A percentile compares a stretch with the other conserved stretches of the same genome.
phyloP scores from a whole-genome alignment of 345 rosid species.

The Acer saccharum region DNA sequence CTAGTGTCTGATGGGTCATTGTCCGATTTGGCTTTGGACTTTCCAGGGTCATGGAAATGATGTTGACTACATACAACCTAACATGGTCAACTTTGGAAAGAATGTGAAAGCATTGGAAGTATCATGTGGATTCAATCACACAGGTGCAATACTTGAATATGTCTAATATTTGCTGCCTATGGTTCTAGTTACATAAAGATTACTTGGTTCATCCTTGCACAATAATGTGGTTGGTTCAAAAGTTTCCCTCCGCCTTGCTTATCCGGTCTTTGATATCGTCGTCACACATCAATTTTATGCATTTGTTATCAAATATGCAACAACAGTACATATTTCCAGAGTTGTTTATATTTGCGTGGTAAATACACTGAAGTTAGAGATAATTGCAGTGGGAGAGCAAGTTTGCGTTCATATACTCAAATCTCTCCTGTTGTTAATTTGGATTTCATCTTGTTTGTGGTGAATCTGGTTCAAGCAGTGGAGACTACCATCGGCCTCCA shows the following conservation, averaged over 20 bases:
- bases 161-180: constrained; percentile 18
- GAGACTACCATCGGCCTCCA: no score
- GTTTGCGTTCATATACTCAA: not conserved
- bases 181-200: not conserved
- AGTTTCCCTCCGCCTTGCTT: not conserved
- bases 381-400: not conserved
- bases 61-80: constrained; percentile 70
- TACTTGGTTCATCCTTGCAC: not conserved
- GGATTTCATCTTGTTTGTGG: no score
- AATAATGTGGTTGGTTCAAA: not conserved
- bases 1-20: not conserved
- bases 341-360: not conserved
- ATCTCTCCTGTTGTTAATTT: not conserved
- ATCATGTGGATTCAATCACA: constrained; percentile 94
- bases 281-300: not conserved
- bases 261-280: not conserved
- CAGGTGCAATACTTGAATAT: constrained; percentile 70
- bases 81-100: constrained; percentile 46
- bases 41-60: constrained; percentile 90
- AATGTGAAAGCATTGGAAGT: constrained; percentile 66
- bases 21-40: not conserved
- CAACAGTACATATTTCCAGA: not conserved
- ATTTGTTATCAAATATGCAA: not conserved
- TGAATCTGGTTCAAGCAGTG: no score
- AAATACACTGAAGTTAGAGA: not conserved